These are phyloP conservation scores for Papiliotrema nemorosa DNA, from an alignment of 1,284 basidiomycete genomes.

Conservation along the genomic window DNA sequence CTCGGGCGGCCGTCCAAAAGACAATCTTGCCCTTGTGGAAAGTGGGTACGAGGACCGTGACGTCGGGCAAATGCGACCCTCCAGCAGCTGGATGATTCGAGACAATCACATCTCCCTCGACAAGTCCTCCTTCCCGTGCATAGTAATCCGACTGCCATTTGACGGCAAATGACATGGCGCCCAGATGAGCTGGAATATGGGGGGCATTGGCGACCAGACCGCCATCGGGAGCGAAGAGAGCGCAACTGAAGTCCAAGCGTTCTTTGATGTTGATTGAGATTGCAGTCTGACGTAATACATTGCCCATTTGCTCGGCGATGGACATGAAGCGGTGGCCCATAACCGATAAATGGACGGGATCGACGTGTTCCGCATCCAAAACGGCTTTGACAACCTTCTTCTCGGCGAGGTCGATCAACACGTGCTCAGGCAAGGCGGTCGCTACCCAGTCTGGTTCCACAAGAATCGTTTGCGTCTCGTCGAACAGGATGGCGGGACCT, in stretches of 20 bases:
- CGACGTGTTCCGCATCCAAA: slow-evolving; percentile 32
- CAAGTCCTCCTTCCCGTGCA: slow-evolving; percentile 31
- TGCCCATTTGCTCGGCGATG: slow-evolving; percentile 54
- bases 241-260: slow-evolving; percentile 44
- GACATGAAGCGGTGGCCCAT: slow-evolving; percentile 55
- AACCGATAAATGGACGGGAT: slow-evolving; percentile 54
- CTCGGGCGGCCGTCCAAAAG: slow-evolving; percentile 43
- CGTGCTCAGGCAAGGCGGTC: slow-evolving; percentile 21
- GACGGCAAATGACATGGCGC: slow-evolving; percentile 41
- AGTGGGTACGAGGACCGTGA: slow-evolving; percentile 48
- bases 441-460: slow-evolving; percentile 27
- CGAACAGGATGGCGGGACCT: slow-evolving; percentile 40
- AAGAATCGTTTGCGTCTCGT: slow-evolving; percentile 44
- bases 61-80: slow-evolving; percentile 54
- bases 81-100: slow-evolving; percentile 54
- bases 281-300: slow-evolving; percentile 53
- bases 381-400: slow-evolving; percentile 16
- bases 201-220: slow-evolving; percentile 55
- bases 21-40: slow-evolving; percentile 39
- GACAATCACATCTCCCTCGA: slow-evolving; percentile 51
- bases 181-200: slow-evolving; percentile 45
- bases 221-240: slow-evolving; percentile 50
- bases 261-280: slow-evolving; percentile 48
- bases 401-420: slow-evolving; percentile 31
- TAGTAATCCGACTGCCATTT: slow-evolving; percentile 32